Percentiles rank a stretch among this genome's conserved stretches.
Conservation (phyloP, 2,329 filamentous ascomycete genomes). For the Cercospora beticola region DNA sequence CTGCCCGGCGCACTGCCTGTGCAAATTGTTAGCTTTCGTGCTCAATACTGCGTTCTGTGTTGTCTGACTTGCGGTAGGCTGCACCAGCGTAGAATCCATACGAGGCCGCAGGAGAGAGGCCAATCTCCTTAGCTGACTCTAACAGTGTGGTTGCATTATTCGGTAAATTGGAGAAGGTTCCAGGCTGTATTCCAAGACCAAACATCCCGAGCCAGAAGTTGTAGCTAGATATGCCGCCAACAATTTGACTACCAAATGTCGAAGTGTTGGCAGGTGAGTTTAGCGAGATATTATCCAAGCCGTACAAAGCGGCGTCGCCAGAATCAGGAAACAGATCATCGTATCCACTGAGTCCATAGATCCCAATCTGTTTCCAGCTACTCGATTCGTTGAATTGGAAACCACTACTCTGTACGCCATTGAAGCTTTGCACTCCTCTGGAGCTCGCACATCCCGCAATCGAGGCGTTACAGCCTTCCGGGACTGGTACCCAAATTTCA, state of each 20-base stretch:
- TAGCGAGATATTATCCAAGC: constrained; percentile 10
- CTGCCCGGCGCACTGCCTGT: constrained; percentile 6
- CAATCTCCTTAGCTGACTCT: neutral
- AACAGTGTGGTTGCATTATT: constrained; percentile 3
- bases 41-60: neutral
- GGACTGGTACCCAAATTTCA: constrained; percentile 16
- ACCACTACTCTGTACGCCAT: constrained; percentile 5
- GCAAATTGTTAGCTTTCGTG: neutral
- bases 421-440: constrained; percentile 6
- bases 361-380: constrained; percentile 9
- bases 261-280: neutral
- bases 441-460: constrained; percentile 4
- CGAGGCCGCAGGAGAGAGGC: constrained; percentile 4
- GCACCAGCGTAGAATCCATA: constrained; percentile 18
- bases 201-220: constrained; percentile 40
- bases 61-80: constrained; percentile 2
- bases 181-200: constrained; percentile 29
- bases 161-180: constrained; percentile 21
- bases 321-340: constrained; percentile 1
- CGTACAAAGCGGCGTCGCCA: constrained; percentile 8
- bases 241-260: neutral
- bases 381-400: constrained; percentile 12
- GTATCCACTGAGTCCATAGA: constrained; percentile 5
- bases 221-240: constrained; percentile 19
- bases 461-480: constrained; percentile 7